Evolutionary conservation across 164 flowering plant species (phyloP), one percentile per base, ranked within the genome.

Genomic region (Kalanchoe fedtschenkoi): DNA sequence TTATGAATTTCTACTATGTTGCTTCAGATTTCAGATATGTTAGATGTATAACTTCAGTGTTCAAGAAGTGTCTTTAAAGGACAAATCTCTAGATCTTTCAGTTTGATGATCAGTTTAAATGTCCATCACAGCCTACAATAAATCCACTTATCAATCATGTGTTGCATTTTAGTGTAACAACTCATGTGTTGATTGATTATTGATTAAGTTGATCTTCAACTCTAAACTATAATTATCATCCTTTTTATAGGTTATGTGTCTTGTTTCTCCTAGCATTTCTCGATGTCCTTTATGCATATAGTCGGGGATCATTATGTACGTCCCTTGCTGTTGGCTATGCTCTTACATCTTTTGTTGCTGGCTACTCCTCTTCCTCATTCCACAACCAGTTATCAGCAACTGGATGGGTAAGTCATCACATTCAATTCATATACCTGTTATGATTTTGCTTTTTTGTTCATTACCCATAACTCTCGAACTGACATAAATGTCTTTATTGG

Each of bases 271-370:
- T 83, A 69, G 70, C 83, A 39, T 75, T 75, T 55, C 26, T 80
- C 61, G 88, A 88, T 24, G 63, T 78, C 55, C 66, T 91, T 53
- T 79, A 80, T 72, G 96, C 95, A 5, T 85, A 82, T 75, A 83
- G 68, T 57, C 86, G 75, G 41, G 96, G 97, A 63, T 44, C 78
- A 19, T 61, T 88, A 41, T 77, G 68, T 57, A 75, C 83, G 35
- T 76, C 78, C 60, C 39, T 85, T 58, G 76, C 86, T 66, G 43
- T 78, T 24, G 34, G 64, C 26, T 91, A 83, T 70, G 60, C 81
- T 54, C 65, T 83, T 47, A 81, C 97, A 72, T 85, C 89, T 33
- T 65, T 77, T 22, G 71, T 88, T 75, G 85, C 85, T 66, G 96
- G 97, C 13, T 86, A 75, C 46, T 65, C 74, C 65, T 70, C 97